A percentile compares a stretch with the other conserved stretches of the same genome.
Evolutionary conservation across 352 stramenopile species (phyloP).

Genomic region (Pythium guiyangense): DNA sequence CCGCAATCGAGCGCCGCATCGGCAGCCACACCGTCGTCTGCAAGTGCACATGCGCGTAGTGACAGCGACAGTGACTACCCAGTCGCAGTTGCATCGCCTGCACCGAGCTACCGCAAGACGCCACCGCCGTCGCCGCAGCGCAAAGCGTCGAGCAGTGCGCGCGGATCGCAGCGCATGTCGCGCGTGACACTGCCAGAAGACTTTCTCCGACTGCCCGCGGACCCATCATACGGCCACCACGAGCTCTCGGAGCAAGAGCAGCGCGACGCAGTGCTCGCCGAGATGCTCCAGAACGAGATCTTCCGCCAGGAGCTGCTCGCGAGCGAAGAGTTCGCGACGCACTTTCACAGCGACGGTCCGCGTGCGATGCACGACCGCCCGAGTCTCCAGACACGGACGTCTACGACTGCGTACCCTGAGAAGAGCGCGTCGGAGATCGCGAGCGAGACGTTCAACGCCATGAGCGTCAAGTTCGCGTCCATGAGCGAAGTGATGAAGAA

Average conservation of each 20-base stretch:
- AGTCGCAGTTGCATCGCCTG: constrained; percentile 4
- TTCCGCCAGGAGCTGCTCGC: constrained; percentile 71
- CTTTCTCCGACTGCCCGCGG: constrained; percentile 57
- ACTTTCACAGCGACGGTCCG: constrained; percentile 39
- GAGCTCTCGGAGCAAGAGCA: constrained; percentile 62
- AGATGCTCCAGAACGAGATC: constrained; percentile 84
- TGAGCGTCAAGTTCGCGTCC: constrained; percentile 64
- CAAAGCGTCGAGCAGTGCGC: constrained; percentile 4
- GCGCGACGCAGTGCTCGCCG: constrained; percentile 61
- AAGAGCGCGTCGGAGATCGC: constrained; percentile 71
- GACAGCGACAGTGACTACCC: background rate
- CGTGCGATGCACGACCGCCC: constrained; percentile 3
- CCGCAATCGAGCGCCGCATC: constrained; percentile 4
- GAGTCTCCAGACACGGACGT: background rate
- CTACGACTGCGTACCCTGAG: constrained; percentile 26
- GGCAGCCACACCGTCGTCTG: background rate
- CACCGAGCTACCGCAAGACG: constrained; percentile 7
- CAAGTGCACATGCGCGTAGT: background rate
- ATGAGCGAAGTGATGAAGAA: constrained; percentile 84
- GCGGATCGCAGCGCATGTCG: constrained; percentile 2
- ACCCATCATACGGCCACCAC: constrained; percentile 11
- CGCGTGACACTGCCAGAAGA: constrained; percentile 57
- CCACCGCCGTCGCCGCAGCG: constrained; percentile 1
- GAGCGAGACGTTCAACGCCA: constrained; percentile 59
- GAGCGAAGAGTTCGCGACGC: constrained; percentile 66